phyloP scores from a whole-genome alignment of 2,329 filamentous ascomycete genomes.

The Anisogramma anomala region DNA sequence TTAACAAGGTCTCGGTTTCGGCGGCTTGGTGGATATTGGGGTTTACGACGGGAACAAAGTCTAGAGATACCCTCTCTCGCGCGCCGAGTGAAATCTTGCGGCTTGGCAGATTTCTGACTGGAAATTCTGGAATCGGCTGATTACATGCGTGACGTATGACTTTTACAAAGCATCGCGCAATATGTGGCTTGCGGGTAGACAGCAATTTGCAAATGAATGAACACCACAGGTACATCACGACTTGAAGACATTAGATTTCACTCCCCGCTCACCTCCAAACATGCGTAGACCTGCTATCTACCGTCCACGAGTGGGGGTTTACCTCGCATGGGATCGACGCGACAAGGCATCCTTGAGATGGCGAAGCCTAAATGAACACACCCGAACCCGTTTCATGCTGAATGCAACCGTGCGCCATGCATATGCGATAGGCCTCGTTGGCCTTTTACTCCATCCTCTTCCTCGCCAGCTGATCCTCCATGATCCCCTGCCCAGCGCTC shows the following conservation, averaged over 20 bases:
- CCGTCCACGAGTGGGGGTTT: too few species aligned
- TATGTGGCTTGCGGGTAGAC: neutral
- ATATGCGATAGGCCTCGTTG: neutral
- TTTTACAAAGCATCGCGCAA: neutral
- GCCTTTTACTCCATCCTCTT: slow-evolving; percentile 1
- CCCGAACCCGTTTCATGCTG: neutral
- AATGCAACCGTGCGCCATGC: neutral
- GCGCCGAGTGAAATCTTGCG: neutral
- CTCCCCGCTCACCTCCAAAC: too few species aligned
- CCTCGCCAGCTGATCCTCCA: slow-evolving; percentile 3
- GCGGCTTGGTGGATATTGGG: neutral
- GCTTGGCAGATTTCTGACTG: too few species aligned
- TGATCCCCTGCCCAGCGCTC: neutral
- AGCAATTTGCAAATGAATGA: neutral
- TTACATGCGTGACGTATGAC: neutral
- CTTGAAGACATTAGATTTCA: neutral
- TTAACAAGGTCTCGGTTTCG: neutral
- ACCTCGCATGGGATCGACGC: too few species aligned
- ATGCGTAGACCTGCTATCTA: too few species aligned
- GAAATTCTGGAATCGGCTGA: neutral
- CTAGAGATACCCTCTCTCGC: neutral
- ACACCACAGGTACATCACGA: neutral
- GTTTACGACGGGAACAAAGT: neutral
- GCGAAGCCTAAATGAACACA: too few species aligned
- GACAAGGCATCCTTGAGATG: too few species aligned